Base-by-base conservation (phyloP, 345 rosid genomes). In the Draba incana region DNA sequence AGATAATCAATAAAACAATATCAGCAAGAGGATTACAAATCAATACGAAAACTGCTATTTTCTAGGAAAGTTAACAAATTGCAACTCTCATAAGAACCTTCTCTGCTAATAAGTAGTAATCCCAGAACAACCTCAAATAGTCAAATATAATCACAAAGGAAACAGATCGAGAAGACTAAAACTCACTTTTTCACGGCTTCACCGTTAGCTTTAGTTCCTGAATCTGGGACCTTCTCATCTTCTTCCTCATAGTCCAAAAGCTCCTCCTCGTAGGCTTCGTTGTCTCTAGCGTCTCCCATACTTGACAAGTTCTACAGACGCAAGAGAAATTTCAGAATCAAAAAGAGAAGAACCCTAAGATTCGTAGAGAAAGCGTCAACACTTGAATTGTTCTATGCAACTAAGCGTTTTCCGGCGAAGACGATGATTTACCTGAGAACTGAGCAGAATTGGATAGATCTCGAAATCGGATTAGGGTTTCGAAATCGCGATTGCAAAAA, bases 191-290 rank as follows among this genome's bases (percentile, higher is more conserved):
- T 94, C 66, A 81, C 84, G 50, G 88, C 84, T 75, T 94, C 98
- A 56, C 96, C 98, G 65, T 94, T 94, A 74, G 79, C 87, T 81
- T 88, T 92, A 31, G 71, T 74, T 20, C 82, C 74, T 28, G 97
- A 85, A 69, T 94, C 97, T 2, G 80, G 84, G 54, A 83, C 93
- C 65, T 86, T 92, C 77, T 92, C 96, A 11, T 94, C 99, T 57
- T 94, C 99, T 61, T 94, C 99, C 70, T 94, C 98, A 49, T 94
- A 92, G 71, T 94, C 99, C 39, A 94, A 80, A 60, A 94, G 99
- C 93, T 94, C 99, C 70, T 94, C 99, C 87, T 94, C 98, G 75
- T 94, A 94, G n/a, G 87, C 86, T 28, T 94, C 99, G 93, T 84
- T 88, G 78, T 91, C 99, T 69, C 86, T 88, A 41, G 92, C 85